These are phyloP conservation scores for Pythium phragmitis DNA, from an alignment of 352 stramenopile species.

Conservation along the genomic window DNA sequence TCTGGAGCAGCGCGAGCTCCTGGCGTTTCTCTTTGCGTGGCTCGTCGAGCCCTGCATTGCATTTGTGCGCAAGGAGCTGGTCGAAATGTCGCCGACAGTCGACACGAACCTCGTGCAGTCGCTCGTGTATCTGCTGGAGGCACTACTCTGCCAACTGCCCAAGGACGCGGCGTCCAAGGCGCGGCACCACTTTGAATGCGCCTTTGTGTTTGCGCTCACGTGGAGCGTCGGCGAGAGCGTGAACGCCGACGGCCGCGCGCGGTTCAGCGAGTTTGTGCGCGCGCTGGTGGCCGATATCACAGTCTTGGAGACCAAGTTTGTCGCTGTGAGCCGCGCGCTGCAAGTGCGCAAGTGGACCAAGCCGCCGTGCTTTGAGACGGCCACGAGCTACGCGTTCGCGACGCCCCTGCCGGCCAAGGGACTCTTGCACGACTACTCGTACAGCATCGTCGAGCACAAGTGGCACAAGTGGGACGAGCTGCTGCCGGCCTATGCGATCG, in stretches of 20 bases:
- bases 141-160: slow-evolving; percentile 67
- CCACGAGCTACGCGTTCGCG: slow-evolving; percentile 41
- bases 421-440: slow-evolving; percentile 87
- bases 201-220: slow-evolving; percentile 91
- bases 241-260: slow-evolving; percentile 58
- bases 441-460: slow-evolving; percentile 78
- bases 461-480: slow-evolving; percentile 92
- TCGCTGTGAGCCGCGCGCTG: slow-evolving; percentile 71
- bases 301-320: slow-evolving; percentile 67
- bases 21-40: slow-evolving; percentile 84
- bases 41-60: slow-evolving; percentile 88
- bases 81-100: slow-evolving; percentile 85
- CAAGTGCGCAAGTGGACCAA: slow-evolving; percentile 84
- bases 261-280: slow-evolving; percentile 85
- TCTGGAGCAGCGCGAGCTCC: slow-evolving; percentile 59
- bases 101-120: slow-evolving; percentile 90
- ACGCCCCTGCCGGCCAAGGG: slow-evolving; percentile 66
- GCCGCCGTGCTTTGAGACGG: slow-evolving; percentile 46
- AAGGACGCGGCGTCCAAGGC: slow-evolving; percentile 74
- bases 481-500: slow-evolving; percentile 85
- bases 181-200: slow-evolving; percentile 60
- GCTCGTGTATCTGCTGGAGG: slow-evolving; percentile 84
- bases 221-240: slow-evolving; percentile 89
- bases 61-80: slow-evolving; percentile 87
- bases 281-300: slow-evolving; percentile 75